phyloP scores from a whole-genome alignment of 2,329 filamentous ascomycete genomes.

The Ophioceras dolichostomum region DNA sequence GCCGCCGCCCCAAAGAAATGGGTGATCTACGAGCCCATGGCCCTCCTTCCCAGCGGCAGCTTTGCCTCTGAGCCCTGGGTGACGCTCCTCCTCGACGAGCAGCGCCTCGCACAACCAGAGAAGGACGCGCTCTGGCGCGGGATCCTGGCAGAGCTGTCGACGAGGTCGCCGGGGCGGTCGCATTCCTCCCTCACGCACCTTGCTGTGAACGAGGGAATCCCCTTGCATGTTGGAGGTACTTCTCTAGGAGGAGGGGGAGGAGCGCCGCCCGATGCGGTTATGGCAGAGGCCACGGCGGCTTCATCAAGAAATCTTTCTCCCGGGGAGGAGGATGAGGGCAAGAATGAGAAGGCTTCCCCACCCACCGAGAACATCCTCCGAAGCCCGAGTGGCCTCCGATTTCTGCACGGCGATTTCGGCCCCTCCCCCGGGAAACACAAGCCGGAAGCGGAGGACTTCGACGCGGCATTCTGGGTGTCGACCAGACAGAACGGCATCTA shows the following conservation, averaged over 20 bases:
- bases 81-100: slow-evolving; percentile 16
- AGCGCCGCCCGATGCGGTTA: slow-evolving; percentile 4
- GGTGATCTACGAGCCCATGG: slow-evolving; percentile 49
- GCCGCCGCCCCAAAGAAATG: slow-evolving; percentile 41
- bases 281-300: neutral
- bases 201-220: slow-evolving; percentile 50
- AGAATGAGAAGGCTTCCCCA: slow-evolving; percentile 67
- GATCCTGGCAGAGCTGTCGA: slow-evolving; percentile 34
- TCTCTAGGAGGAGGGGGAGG: neutral
- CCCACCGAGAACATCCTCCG: slow-evolving; percentile 20
- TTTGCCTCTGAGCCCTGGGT: slow-evolving; percentile 33
- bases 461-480: slow-evolving; percentile 62
- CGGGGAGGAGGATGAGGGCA: slow-evolving; percentile 14
- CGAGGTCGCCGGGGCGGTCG: slow-evolving; percentile 22
- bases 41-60: slow-evolving; percentile 45
- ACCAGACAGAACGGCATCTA: slow-evolving; percentile 67
- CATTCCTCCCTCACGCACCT: slow-evolving; percentile 38
- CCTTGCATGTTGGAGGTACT: slow-evolving; percentile 28
- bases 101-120: slow-evolving; percentile 11
- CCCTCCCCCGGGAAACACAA: neutral
- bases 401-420: slow-evolving; percentile 26
- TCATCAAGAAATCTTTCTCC: neutral
- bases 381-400: slow-evolving; percentile 49
- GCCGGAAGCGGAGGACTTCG: slow-evolving; percentile 43
- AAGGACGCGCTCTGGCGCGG: slow-evolving; percentile 29